Evolutionary conservation across 371 early-diverging fungal genomes (phyloP).

Genomic region (Blyttiomyces sp.): DNA sequence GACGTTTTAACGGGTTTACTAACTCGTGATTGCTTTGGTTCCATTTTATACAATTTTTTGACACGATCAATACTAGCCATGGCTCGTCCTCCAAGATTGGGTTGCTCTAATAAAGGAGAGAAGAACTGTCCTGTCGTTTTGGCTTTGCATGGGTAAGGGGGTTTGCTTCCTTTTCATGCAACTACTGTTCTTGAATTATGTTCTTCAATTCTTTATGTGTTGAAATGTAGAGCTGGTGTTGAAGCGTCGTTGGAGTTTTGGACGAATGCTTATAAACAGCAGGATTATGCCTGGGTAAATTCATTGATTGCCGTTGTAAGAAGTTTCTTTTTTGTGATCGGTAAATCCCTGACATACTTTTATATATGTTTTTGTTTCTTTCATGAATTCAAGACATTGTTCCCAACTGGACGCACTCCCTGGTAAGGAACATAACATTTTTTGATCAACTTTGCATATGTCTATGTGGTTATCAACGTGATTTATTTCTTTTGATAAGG

Average conservation of each 20-base stretch:
- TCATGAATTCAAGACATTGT: conserved; percentile 29
- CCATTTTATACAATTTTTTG: no score
- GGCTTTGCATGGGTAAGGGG: conserved; percentile 60
- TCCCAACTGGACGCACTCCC: conserved; percentile 66
- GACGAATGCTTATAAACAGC: conserved; percentile 48
- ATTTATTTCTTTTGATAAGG: conserved; percentile 13
- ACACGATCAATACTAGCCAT: conserved; percentile 36
- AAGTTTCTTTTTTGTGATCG: not conserved
- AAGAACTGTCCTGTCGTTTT: conserved; percentile 54
- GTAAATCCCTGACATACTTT: not conserved
- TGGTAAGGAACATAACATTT: conserved; percentile 42
- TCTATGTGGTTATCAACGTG: not conserved
- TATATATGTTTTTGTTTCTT: no score
- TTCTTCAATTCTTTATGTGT: not conserved
- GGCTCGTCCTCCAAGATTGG: conserved; percentile 48
- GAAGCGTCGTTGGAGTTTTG: conserved; percentile 58
- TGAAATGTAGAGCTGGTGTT: conserved; percentile 38
- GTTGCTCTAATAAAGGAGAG: conserved; percentile 25
- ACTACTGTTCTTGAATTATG: not conserved
- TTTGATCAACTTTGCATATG: not conserved
- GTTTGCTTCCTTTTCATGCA: not conserved
- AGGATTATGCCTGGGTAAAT: conserved; percentile 55
- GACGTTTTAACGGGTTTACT: not conserved
- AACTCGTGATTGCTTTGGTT: not conserved
- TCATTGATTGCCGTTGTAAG: no score